Percentiles rank a stretch among this genome's conserved stretches.
phyloP scores from a whole-genome alignment of 129 eudicot species.

The Kitagawia praeruptora region DNA sequence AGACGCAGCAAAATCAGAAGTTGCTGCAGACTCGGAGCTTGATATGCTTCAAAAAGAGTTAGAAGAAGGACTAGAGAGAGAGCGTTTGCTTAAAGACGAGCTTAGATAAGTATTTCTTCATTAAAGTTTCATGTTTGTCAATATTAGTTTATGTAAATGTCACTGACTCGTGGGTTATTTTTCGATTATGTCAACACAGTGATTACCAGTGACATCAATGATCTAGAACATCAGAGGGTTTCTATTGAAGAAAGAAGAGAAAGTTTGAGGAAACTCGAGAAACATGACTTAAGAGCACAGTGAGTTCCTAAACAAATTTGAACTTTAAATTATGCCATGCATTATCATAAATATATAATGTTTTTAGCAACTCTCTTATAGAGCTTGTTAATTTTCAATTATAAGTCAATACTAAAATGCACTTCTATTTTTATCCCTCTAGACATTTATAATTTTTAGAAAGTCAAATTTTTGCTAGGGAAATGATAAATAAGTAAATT shows the following conservation, averaged over 20 bases:
- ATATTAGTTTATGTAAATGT: conserved; percentile 7
- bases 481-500: neutral
- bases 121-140: neutral
- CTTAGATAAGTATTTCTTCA: conserved; percentile 62
- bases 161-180: neutral
- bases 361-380: neutral
- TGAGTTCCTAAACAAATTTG: conserved; percentile 29
- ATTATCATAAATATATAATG: neutral
- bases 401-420: neutral
- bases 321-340: neutral
- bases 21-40: conserved; percentile 53
- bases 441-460: neutral
- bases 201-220: conserved; percentile 37
- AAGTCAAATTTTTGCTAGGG: neutral
- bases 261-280: conserved; percentile 48
- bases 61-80: conserved; percentile 51
- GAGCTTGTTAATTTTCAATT: neutral
- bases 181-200: conserved; percentile 37
- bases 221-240: conserved; percentile 41
- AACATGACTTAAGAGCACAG: conserved; percentile 52
- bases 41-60: conserved; percentile 51
- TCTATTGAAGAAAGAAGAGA: conserved; percentile 50
- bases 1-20: conserved; percentile 51
- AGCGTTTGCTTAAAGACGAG: conserved; percentile 47
- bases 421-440: neutral